Conservation (phyloP, 192 early-diverging fungal genomes). For the Kickxella alabastrina region DNA sequence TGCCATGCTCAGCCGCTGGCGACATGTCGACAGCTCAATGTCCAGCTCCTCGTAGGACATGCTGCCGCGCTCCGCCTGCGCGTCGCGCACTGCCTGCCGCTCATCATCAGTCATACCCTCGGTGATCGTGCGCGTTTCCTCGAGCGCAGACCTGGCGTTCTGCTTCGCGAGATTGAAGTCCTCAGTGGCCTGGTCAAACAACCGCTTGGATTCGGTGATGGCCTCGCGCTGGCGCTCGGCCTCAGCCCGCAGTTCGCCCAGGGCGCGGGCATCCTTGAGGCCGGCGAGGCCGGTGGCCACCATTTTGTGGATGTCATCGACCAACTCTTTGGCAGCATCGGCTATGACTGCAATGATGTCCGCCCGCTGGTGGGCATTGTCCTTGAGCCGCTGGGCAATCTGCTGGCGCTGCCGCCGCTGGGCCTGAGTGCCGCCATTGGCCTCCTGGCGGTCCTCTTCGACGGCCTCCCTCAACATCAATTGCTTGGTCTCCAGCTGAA, state of each 20-base stretch:
- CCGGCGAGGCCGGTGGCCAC: conserved; percentile 12
- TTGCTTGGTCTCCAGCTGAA: conserved; percentile 22
- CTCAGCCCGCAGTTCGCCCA: conserved; percentile 12
- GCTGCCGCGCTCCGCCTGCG: conserved; percentile 38
- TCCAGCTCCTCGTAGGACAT: conserved; percentile 63
- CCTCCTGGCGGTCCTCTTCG: conserved; percentile 18
- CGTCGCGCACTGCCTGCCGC: conserved; percentile 39
- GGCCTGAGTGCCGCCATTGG: not conserved
- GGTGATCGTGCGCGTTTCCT: conserved; percentile 55
- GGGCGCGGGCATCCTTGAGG: conserved; percentile 3
- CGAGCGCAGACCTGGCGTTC: conserved; percentile 40
- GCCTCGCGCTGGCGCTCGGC: conserved; percentile 27
- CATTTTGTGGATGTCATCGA: conserved; percentile 7
- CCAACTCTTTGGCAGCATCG: not conserved
- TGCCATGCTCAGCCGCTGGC: conserved; percentile 41
- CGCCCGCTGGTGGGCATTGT: conserved; percentile 21
- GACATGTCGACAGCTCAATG: conserved; percentile 50
- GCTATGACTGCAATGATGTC: conserved; percentile 8
- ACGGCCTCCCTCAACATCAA: conserved; percentile 24
- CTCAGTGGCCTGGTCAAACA: conserved; percentile 27
- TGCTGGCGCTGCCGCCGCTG: conserved; percentile 9
- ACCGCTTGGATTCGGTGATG: conserved; percentile 42
- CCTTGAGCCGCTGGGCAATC: conserved; percentile 5
- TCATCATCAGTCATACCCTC: conserved; percentile 55
- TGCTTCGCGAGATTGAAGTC: conserved; percentile 20